These are phyloP conservation scores for Allium fistulosum DNA, from an alignment of 106 monocot genomes.

Conservation along the genomic window DNA sequence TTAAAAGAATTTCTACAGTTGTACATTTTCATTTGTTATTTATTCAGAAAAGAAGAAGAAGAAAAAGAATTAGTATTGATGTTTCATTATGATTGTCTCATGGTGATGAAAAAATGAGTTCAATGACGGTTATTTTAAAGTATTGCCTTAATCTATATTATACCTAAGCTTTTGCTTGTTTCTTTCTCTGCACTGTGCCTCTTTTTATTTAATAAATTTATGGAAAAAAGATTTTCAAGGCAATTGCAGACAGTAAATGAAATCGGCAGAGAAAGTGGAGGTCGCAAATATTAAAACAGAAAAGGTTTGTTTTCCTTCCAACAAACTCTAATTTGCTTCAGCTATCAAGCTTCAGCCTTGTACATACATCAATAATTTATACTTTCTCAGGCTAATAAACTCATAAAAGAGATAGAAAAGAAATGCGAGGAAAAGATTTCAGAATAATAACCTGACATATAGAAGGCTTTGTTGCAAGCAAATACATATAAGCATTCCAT, in stretches of 20 bases:
- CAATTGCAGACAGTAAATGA: slow-evolving; percentile 87
- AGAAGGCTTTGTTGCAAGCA: slow-evolving; percentile 36
- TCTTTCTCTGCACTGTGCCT: no score
- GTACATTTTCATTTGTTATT: no score
- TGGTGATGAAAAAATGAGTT: no score
- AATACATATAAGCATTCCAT: no score
- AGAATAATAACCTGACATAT: slow-evolving; percentile 45
- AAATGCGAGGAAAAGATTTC: slow-evolving; percentile 56
- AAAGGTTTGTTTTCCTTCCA: slow-evolving; percentile 49
- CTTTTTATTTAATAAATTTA: no score
- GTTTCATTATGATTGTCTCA: no score
- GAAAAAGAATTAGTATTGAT: no score
- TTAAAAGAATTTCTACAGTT: no score
- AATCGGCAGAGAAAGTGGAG: slow-evolving; percentile 70
- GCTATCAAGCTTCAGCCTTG: background rate
- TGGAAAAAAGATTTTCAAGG: background rate
- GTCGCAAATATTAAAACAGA: slow-evolving; percentile 62
- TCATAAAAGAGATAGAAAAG: slow-evolving; percentile 70
- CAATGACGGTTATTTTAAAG: no score
- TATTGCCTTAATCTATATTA: no score
- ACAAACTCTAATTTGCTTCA: background rate
- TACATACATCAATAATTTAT: slow-evolving; percentile 3
- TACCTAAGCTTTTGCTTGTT: no score
- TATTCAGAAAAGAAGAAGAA: no score
- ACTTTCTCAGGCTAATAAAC: slow-evolving; percentile 53